These are phyloP conservation scores for Acanthamoeba rhysodes DNA, from an alignment of 208 protist species.

Conservation along the genomic window DNA sequence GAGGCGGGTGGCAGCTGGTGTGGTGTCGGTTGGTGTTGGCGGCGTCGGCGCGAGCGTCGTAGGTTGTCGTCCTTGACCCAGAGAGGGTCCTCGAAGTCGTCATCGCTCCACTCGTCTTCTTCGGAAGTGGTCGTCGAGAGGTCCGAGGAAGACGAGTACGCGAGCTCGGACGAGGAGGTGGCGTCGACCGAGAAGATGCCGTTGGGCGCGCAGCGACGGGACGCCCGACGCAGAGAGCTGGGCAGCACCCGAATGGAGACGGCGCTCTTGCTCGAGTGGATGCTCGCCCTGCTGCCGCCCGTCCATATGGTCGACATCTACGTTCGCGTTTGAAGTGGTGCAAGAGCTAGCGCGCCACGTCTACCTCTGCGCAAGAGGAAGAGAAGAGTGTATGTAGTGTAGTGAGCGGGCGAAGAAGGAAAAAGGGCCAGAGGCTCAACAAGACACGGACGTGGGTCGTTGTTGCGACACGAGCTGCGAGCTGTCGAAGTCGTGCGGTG, in stretches of 20 bases:
- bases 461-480: too few relatives aligned
- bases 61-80: constrained; percentile 49
- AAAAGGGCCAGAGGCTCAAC: too few relatives aligned
- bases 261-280: constrained; percentile 34
- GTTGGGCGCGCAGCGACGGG: neutral
- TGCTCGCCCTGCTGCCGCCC: neutral
- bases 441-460: too few relatives aligned
- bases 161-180: neutral
- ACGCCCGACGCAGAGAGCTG: neutral
- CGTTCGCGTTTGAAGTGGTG: too few relatives aligned
- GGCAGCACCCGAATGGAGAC: neutral
- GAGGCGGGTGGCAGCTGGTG: neutral
- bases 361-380: too few relatives aligned
- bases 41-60: neutral
- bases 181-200: constrained; percentile 27
- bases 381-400: too few relatives aligned
- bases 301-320: too few relatives aligned
- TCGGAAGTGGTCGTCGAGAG: neutral
- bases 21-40: neutral
- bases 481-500: too few relatives aligned
- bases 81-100: constrained; percentile 32
- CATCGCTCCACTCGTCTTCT: neutral
- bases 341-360: too few relatives aligned
- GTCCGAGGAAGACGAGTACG: neutral
- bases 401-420: too few relatives aligned